These are phyloP conservation scores for Cucumis cinereus DNA, from an alignment of 306 rosid genomes.

Conservation along the genomic window DNA sequence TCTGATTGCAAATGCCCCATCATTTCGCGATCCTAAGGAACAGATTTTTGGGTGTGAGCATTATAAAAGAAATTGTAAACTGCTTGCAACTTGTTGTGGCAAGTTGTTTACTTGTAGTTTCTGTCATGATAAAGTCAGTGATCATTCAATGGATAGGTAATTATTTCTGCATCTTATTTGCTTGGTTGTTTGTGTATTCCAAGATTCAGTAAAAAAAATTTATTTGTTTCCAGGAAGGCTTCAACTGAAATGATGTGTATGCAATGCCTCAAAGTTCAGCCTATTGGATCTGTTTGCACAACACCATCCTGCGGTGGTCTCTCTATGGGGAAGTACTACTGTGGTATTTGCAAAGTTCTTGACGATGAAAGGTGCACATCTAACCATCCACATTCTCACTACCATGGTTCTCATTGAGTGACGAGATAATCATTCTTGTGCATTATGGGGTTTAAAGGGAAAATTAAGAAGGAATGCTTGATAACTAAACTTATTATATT, in stretches of 20 bases:
- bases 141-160: slow-evolving; percentile 98
- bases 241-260: slow-evolving; percentile 94
- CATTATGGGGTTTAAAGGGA: not conserved
- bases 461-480: not conserved
- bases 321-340: slow-evolving; percentile 74
- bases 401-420: not conserved
- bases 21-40: slow-evolving; percentile 62
- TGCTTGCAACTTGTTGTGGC: slow-evolving; percentile 91
- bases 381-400: not conserved
- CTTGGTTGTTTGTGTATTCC: slow-evolving; percentile 14
- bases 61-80: slow-evolving; percentile 95
- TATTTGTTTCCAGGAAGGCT: slow-evolving; percentile 53
- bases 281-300: slow-evolving; percentile 68
- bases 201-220: slow-evolving; percentile 14
- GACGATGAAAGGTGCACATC: slow-evolving; percentile 78
- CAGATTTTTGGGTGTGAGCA: slow-evolving; percentile 84
- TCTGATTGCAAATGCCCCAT: slow-evolving; percentile 40
- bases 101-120: slow-evolving; percentile 84
- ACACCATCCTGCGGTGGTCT: slow-evolving; percentile 78
- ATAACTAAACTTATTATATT: not conserved
- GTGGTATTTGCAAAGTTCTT: slow-evolving; percentile 85
- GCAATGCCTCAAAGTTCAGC: slow-evolving; percentile 66
- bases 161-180: not conserved
- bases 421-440: not conserved
- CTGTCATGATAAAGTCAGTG: slow-evolving; percentile 98